Conservation (phyloP, 2,329 filamentous ascomycete genomes). For the Aspergillus eucalypticola region DNA sequence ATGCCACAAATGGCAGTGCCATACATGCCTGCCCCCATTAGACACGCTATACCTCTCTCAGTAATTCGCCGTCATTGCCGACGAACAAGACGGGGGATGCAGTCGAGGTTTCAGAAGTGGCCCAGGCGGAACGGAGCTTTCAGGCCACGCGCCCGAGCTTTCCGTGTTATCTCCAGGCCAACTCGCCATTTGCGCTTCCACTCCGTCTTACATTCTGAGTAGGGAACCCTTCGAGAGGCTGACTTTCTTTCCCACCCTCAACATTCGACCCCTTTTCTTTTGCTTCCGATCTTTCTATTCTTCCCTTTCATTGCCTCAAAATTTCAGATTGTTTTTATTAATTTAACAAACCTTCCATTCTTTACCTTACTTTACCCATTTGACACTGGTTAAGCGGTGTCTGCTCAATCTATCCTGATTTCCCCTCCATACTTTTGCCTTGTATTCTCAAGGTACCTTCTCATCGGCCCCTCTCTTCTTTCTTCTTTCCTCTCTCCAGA, state of each 20-base stretch:
- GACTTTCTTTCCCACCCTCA: not conserved
- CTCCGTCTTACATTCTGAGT: not conserved
- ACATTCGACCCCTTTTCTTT: not conserved
- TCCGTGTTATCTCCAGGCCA: constrained; percentile 26
- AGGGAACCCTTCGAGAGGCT: not conserved
- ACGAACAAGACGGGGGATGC: too few species aligned
- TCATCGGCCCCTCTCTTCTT: not conserved
- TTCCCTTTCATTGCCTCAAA: not conserved
- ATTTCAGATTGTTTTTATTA: not conserved
- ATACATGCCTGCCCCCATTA: not conserved
- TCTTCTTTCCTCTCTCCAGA: not conserved
- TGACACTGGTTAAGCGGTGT: not conserved
- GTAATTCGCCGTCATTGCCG: too few species aligned
- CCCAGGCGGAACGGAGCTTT: constrained; percentile 17
- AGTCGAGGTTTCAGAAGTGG: not conserved
- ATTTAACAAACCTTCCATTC: too few species aligned
- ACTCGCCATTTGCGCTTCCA: constrained; percentile 21
- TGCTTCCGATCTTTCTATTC: not conserved
- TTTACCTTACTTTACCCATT: not conserved
- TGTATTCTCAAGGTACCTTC: not conserved
- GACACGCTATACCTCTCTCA: not conserved
- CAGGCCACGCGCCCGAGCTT: constrained; percentile 17
- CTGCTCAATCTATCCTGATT: not conserved
- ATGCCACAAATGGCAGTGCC: too few species aligned
- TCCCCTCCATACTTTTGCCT: constrained; percentile 12